phyloP scores from a whole-genome alignment of 1,284 basidiomycete species.

The Apiotrichum brassicae region DNA sequence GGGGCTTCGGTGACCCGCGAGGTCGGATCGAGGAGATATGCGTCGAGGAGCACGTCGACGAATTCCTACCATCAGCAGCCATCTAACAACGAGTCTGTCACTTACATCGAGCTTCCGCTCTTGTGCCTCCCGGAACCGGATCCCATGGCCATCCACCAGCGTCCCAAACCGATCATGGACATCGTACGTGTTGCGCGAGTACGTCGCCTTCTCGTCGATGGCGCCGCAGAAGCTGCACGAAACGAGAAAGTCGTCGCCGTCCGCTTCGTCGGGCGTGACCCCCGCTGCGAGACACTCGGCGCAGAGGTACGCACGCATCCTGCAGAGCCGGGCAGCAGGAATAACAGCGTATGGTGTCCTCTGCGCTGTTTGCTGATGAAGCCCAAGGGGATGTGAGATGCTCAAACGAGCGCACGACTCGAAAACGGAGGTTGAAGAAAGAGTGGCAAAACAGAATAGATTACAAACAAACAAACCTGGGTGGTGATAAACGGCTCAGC shows the following conservation, averaged over 20 bases:
- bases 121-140: conserved; percentile 5
- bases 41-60: conserved; percentile 9
- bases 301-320: conserved; percentile 4
- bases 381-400: too few relatives aligned
- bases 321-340: neutral
- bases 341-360: too few relatives aligned
- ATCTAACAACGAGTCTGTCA: neutral
- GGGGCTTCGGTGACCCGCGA: conserved; percentile 3
- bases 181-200: conserved; percentile 9
- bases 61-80: conserved; percentile 4
- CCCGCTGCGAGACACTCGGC: conserved; percentile 4
- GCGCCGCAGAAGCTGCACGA: conserved; percentile 26
- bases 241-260: conserved; percentile 1
- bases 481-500: too few relatives aligned
- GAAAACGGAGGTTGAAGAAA: too few relatives aligned
- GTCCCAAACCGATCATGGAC: conserved; percentile 15
- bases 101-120: conserved; percentile 15
- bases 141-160: conserved; percentile 13
- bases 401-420: too few relatives aligned
- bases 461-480: too few relatives aligned
- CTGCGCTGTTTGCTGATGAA: too few relatives aligned
- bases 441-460: too few relatives aligned
- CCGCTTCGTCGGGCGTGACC: neutral
- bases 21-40: conserved; percentile 10
- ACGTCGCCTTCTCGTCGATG: conserved; percentile 21